Evolutionary conservation across 2,329 filamentous ascomycete species (phyloP).

Genomic region (Paraphoma sp.): DNA sequence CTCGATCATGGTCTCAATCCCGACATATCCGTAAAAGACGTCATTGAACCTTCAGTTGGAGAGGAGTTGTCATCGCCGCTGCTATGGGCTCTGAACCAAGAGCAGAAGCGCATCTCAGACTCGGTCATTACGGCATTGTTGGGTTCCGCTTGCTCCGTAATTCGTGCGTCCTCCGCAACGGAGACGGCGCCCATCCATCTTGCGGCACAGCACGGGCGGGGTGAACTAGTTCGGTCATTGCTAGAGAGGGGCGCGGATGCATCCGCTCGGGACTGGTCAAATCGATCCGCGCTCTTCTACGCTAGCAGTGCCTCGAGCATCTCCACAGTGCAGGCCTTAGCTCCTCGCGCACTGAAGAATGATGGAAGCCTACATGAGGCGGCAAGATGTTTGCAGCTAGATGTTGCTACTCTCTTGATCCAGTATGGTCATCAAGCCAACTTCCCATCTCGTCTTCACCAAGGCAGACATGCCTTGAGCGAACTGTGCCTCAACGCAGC

Average conservation of each 20-base stretch:
- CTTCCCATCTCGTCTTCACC: conserved; percentile 68
- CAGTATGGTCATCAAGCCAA: conserved; percentile 68
- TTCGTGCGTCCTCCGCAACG: conserved; percentile 60
- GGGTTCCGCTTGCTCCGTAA: conserved; percentile 63
- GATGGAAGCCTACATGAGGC: conserved; percentile 73
- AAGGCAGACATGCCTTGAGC: conserved; percentile 67
- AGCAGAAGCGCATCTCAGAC: conserved; percentile 68
- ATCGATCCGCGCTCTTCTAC: conserved; percentile 66
- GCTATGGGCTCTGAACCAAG: conserved; percentile 67
- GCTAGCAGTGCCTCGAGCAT: conserved; percentile 55
- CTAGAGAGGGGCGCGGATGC: conserved; percentile 66
- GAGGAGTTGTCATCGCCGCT: conserved; percentile 65
- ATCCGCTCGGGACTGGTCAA: conserved; percentile 63
- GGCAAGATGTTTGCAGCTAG: conserved; percentile 64
- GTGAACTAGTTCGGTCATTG: conserved; percentile 65
- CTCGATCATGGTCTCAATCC: conserved; percentile 37
- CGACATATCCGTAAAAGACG: conserved; percentile 52
- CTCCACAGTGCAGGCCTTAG: conserved; percentile 50
- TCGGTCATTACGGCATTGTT: conserved; percentile 64
- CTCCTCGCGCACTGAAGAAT: conserved; percentile 65
- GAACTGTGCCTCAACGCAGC: conserved; percentile 68
- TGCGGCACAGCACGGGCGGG: conserved; percentile 62
- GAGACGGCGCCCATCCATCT: conserved; percentile 66
- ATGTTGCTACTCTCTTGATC: conserved; percentile 63
- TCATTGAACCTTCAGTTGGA: conserved; percentile 57